phyloP scores from a whole-genome alignment of 2,329 filamentous ascomycete species.

The Hypocreales sp. region DNA sequence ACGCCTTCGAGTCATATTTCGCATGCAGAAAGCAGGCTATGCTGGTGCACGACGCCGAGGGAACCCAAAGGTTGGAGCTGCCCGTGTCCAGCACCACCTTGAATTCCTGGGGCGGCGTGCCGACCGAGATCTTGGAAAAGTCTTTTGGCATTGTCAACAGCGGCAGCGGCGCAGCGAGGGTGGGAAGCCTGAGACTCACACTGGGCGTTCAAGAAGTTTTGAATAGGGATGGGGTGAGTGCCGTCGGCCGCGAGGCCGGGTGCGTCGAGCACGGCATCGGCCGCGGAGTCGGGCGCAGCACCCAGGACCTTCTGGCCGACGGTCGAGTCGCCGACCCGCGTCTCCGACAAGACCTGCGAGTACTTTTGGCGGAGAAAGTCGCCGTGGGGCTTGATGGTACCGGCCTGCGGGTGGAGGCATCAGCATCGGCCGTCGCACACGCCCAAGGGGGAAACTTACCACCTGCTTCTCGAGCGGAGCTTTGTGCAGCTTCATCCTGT shows the following conservation, averaged over 20 bases:
- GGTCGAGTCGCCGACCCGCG: too few relatives aligned
- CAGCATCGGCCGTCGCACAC: slow-evolving; percentile 6
- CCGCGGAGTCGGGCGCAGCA: slow-evolving; percentile 42
- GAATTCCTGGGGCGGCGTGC: slow-evolving; percentile 84
- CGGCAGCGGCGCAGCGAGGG: neutral
- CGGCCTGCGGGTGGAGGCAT: slow-evolving; percentile 35
- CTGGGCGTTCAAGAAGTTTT: slow-evolving; percentile 97
- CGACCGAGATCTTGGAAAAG: slow-evolving; percentile 92
- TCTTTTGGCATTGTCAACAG: slow-evolving; percentile 40
- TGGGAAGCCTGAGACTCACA: slow-evolving; percentile 53
- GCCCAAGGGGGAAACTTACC: slow-evolving; percentile 35
- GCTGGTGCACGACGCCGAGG: slow-evolving; percentile 74
- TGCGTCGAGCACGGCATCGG: slow-evolving; percentile 31
- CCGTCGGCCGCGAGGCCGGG: slow-evolving; percentile 32
- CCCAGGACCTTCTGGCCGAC: slow-evolving; percentile 72
- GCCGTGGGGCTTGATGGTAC: slow-evolving; percentile 66
- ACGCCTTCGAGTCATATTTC: slow-evolving; percentile 87
- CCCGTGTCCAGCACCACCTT: slow-evolving; percentile 98
- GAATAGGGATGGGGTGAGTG: slow-evolving; percentile 72
- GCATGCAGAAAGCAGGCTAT: slow-evolving; percentile 96
- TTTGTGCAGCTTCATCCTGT: slow-evolving; percentile 98
- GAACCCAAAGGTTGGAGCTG: slow-evolving; percentile 98
- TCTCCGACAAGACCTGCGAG: slow-evolving; percentile 59
- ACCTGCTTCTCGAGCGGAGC: slow-evolving; percentile 83
- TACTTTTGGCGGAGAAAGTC: slow-evolving; percentile 88